Evolutionary conservation across 2,329 filamentous ascomycete genomes (phyloP).

Genomic region (Chrysoporthe cubensis): DNA sequence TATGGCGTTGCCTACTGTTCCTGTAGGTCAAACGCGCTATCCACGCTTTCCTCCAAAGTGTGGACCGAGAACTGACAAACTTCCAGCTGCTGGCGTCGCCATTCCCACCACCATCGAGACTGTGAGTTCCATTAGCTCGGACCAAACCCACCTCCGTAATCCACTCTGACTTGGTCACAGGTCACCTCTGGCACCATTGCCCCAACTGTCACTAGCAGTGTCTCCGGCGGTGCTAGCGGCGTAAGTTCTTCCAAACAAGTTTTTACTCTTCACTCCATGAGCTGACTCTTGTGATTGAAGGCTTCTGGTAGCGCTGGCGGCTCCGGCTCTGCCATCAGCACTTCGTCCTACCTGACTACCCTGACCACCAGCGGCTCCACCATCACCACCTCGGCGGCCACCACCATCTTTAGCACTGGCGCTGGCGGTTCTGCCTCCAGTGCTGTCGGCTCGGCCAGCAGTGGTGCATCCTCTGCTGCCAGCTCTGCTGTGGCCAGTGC

Average conservation of each 20-base stretch:
- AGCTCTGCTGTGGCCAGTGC: slow-evolving; percentile 32
- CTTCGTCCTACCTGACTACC: slow-evolving; percentile 43
- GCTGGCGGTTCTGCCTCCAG: slow-evolving; percentile 34
- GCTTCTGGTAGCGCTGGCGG: slow-evolving; percentile 8
- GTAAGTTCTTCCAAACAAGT: slow-evolving; percentile 18
- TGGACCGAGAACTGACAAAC: slow-evolving; percentile 30
- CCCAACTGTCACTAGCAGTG: slow-evolving; percentile 31
- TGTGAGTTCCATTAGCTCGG: slow-evolving; percentile 27
- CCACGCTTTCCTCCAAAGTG: too few species aligned
- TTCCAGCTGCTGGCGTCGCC: slow-evolving; percentile 39
- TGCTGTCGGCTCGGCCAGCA: slow-evolving; percentile 24
- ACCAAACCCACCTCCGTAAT: neutral
- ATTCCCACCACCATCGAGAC: slow-evolving; percentile 38
- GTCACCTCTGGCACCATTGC: slow-evolving; percentile 30
- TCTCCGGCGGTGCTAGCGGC: slow-evolving; percentile 14
- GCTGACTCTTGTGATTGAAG: slow-evolving; percentile 10
- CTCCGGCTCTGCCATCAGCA: slow-evolving; percentile 36
- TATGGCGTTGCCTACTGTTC: slow-evolving; percentile 47
- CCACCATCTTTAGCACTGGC: slow-evolving; percentile 38
- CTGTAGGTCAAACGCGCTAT: slow-evolving; percentile 35
- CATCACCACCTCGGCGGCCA: slow-evolving; percentile 42
- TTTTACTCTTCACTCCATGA: neutral
- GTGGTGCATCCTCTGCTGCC: slow-evolving; percentile 24
- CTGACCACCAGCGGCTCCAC: slow-evolving; percentile 40
- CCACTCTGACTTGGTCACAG: slow-evolving; percentile 13